phyloP scores from a whole-genome alignment of 1,284 basidiomycete species.

The Apiotrichum brassicae region DNA sequence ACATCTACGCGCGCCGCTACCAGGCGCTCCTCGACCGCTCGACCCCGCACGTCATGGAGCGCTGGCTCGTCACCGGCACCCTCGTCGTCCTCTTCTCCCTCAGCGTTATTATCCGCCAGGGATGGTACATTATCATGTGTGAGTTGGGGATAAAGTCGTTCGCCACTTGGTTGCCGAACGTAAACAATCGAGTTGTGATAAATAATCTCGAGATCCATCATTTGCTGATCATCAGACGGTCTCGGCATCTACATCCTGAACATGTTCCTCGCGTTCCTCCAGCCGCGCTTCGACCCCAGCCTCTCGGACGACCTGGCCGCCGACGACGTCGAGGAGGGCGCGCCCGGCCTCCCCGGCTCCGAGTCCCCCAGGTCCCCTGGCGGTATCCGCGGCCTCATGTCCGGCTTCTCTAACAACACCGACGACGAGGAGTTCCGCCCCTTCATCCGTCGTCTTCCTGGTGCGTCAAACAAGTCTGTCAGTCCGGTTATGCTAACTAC shows the following conservation, averaged over 20 bases:
- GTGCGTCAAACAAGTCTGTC: constrained; percentile 47
- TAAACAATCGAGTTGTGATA: too few species aligned
- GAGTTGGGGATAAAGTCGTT: constrained; percentile 9
- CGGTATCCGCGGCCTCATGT: constrained; percentile 41
- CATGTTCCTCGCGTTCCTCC: constrained; percentile 51
- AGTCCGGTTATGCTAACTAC: constrained; percentile 1
- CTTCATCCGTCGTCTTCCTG: constrained; percentile 93
- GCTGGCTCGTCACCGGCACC: constrained; percentile 77
- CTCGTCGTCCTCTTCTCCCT: constrained; percentile 74
- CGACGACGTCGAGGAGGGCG: constrained; percentile 92
- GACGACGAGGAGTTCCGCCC: constrained; percentile 81
- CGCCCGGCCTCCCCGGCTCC: constrained; percentile 49
- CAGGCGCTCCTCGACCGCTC: constrained; percentile 82
- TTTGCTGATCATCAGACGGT: constrained; percentile 54
- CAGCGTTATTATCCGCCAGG: constrained; percentile 81
- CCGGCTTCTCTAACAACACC: constrained; percentile 45
- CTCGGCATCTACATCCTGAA: constrained; percentile 90
- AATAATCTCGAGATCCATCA: too few species aligned
- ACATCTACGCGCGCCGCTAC: constrained; percentile 48
- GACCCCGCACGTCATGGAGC: constrained; percentile 79
- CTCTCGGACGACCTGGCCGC: constrained; percentile 86
- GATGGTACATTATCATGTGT: constrained; percentile 74
- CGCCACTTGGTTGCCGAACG: constrained; percentile 1
- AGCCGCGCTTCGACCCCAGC: constrained; percentile 78
- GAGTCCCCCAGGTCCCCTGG: constrained; percentile 19